Evolutionary conservation across 176 grass and related monocot species (phyloP).

Genomic region (Dactylis glomerata): DNA sequence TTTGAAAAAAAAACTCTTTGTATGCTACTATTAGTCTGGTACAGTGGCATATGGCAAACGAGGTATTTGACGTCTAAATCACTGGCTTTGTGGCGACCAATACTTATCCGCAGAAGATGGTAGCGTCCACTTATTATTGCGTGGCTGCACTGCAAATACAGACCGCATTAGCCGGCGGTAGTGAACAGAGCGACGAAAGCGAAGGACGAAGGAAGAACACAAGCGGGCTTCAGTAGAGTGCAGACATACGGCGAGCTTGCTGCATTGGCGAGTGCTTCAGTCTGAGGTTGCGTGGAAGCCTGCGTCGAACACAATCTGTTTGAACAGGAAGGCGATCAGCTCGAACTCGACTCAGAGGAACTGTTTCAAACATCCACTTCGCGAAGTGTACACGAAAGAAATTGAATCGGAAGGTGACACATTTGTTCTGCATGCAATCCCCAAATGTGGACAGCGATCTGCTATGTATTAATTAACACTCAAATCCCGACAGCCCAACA

Average conservation of each 20-base stretch:
- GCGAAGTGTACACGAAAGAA: background rate
- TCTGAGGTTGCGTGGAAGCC: slow-evolving; percentile 7
- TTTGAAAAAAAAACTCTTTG: no score
- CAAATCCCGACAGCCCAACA: background rate
- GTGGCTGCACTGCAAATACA: background rate
- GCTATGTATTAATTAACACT: no score
- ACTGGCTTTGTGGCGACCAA: background rate
- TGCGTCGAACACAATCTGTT: background rate
- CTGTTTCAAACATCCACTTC: background rate
- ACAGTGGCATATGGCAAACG: background rate
- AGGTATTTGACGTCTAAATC: background rate
- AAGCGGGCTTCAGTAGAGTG: background rate
- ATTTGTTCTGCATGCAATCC: background rate
- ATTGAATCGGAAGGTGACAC: background rate
- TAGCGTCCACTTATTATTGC: background rate
- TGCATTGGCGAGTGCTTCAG: background rate
- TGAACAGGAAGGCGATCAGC: background rate
- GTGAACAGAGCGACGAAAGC: background rate
- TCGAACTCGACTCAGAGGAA: no score
- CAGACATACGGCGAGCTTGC: background rate
- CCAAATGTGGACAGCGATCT: background rate
- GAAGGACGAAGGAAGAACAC: background rate
- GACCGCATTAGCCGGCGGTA: background rate
- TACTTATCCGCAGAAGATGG: background rate
- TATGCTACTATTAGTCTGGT: no score